Percentiles rank a stretch among this genome's conserved stretches.
These are phyloP conservation scores for Helianthus annuus DNA, from an alignment of 129 eudicot species.

Conservation along the genomic window DNA sequence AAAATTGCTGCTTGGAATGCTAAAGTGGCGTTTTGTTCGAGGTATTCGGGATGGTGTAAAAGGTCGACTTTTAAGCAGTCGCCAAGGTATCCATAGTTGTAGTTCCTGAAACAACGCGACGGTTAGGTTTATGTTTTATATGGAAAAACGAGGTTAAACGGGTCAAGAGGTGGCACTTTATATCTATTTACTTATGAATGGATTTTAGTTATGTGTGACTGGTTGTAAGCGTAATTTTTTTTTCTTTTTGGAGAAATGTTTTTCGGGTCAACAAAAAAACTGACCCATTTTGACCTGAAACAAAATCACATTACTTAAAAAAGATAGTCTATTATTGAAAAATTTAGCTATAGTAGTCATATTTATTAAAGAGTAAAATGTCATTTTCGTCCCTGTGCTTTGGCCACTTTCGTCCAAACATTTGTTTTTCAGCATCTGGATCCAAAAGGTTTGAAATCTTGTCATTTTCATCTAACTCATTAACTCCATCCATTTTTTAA, in stretches of 20 bases:
- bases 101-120: slow-evolving; percentile 55
- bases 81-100: slow-evolving; percentile 76
- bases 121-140: not conserved
- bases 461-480: no score
- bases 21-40: slow-evolving; percentile 92
- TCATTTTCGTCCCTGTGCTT: no score
- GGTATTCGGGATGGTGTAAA: slow-evolving; percentile 86
- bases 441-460: no score
- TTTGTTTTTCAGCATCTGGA: no score
- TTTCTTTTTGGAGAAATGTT: not conserved
- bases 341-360: not conserved
- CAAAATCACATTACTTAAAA: not conserved
- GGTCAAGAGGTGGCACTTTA: not conserved
- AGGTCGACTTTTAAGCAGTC: slow-evolving; percentile 72
- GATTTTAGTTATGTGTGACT: no score
- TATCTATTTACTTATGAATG: no score
- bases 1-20: slow-evolving; percentile 96
- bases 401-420: no score
- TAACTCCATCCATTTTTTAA: no score
- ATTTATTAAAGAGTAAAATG: not conserved
- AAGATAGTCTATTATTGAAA: not conserved
- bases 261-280: not conserved
- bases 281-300: not conserved
- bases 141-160: not conserved
- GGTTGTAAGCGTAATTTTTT: no score